phyloP scores from a whole-genome alignment of 108 stramenopile species.

The Heterococcus sp. region DNA sequence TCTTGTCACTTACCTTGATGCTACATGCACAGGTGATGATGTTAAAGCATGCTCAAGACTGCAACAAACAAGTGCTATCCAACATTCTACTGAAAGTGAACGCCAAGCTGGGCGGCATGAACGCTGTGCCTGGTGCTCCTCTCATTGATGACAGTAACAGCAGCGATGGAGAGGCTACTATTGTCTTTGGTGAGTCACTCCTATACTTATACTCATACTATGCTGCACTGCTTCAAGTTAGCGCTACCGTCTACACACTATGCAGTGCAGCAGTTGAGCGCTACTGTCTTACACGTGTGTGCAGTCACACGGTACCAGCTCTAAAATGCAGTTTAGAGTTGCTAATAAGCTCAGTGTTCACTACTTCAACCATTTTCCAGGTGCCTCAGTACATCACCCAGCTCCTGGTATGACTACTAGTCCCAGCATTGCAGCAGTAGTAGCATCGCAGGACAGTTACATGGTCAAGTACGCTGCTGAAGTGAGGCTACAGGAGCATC shows the following conservation, averaged over 20 bases:
- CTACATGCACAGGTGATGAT: background rate
- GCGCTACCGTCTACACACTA: background rate
- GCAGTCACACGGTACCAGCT: too few species aligned
- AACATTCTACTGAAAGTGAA: background rate
- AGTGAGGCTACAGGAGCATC: slow-evolving; percentile 35
- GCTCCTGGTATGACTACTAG: background rate
- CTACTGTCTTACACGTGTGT: slow-evolving; percentile 10
- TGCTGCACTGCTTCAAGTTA: background rate
- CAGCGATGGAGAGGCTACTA: too few species aligned
- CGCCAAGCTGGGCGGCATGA: background rate
- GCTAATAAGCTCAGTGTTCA: too few species aligned
- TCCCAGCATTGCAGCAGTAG: slow-evolving; percentile 44
- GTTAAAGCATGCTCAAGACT: background rate
- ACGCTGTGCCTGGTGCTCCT: background rate
- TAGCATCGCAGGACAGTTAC: slow-evolving; percentile 42
- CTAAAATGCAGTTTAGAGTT: too few species aligned
- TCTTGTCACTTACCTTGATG: background rate
- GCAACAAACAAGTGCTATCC: background rate
- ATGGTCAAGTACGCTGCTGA: slow-evolving; percentile 17
- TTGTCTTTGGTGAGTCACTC: too few species aligned
- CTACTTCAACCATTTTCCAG: too few species aligned
- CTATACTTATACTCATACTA: background rate
- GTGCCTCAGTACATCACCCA: background rate
- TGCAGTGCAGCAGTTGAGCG: slow-evolving; percentile 46
- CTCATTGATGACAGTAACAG: too few species aligned